These are phyloP conservation scores for Cladosporium sphaerospermum DNA, from an alignment of 2,329 filamentous ascomycete species.

Conservation along the genomic window DNA sequence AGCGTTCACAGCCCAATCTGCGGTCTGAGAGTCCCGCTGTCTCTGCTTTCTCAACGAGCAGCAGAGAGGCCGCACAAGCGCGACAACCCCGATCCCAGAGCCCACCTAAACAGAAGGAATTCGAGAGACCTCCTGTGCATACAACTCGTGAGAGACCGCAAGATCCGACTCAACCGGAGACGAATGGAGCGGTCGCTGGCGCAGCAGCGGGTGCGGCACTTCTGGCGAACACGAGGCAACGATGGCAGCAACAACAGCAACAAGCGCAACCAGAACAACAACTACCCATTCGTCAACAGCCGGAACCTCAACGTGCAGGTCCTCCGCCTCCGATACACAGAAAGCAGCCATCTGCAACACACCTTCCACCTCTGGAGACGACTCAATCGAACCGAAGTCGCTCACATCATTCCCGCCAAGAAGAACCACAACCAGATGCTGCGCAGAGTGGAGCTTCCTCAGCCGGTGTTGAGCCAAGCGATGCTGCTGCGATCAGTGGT, in stretches of 20 bases:
- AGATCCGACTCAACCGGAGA: background rate
- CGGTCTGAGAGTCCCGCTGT: constrained; percentile 16
- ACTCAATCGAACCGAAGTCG: background rate
- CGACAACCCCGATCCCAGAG: constrained; percentile 16
- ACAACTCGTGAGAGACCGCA: background rate
- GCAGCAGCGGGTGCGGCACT: constrained; percentile 9
- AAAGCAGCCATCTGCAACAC: constrained; percentile 5
- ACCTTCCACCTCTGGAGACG: constrained; percentile 14
- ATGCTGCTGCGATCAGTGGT: constrained; percentile 21
- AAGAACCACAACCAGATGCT: constrained; percentile 13
- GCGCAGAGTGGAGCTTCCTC: constrained; percentile 19
- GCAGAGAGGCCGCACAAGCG: background rate
- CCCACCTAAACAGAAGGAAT: constrained; percentile 15
- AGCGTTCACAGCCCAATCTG: constrained; percentile 9
- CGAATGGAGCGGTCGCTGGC: constrained; percentile 1
- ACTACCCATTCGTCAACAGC: background rate
- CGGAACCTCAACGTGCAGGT: background rate
- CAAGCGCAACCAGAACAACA: background rate
- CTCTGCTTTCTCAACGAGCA: constrained; percentile 5
- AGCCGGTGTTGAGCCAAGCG: constrained; percentile 18
- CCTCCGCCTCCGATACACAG: background rate
- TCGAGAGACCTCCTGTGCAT: constrained; percentile 2
- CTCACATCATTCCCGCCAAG: background rate
- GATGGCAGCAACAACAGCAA: constrained; percentile 7
- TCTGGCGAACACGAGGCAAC: constrained; percentile 4